phyloP scores from a whole-genome alignment of 2,329 filamentous ascomycete genomes.

The Nannizzia gypsea region DNA sequence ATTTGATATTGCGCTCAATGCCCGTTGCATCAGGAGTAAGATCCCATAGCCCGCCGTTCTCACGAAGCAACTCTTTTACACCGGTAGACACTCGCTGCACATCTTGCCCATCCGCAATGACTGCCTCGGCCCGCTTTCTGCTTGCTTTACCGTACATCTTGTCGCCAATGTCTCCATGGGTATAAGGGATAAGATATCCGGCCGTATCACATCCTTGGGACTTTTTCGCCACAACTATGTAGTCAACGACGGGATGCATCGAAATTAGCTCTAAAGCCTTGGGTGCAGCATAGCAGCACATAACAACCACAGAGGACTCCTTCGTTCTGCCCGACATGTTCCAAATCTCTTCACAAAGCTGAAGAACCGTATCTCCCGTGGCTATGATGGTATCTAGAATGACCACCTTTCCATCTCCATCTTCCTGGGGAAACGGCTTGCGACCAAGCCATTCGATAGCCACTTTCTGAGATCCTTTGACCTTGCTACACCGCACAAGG shows the following conservation, averaged over 20 bases:
- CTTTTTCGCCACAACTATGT: not conserved
- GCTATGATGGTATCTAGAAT: constrained; percentile 6
- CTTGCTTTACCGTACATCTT: not conserved
- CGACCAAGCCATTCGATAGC: not conserved
- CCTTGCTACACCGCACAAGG: constrained; percentile 6
- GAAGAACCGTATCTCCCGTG: constrained; percentile 2
- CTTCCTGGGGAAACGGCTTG: not conserved
- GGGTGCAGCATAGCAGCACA: constrained; percentile 5
- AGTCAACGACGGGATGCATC: not conserved
- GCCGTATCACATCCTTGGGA: constrained; percentile 1
- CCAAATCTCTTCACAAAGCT: not conserved
- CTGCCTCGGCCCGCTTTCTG: not conserved
- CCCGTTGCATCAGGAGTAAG: constrained; percentile 1
- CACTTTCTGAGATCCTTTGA: not conserved
- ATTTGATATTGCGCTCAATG: constrained; percentile 4
- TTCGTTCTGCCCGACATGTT: not conserved
- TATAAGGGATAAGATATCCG: constrained; percentile 6
- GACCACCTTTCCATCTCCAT: not conserved
- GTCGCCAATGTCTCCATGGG: constrained; percentile 3
- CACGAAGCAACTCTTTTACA: not conserved
- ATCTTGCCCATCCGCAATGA: constrained; percentile 5
- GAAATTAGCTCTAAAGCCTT: constrained; percentile 2
- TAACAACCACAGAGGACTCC: not conserved
- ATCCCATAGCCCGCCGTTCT: constrained; percentile 2
- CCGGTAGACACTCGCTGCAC: not conserved